phyloP scores from a whole-genome alignment of 2,329 filamentous ascomycete species.

The Cercospora nicotianae region DNA sequence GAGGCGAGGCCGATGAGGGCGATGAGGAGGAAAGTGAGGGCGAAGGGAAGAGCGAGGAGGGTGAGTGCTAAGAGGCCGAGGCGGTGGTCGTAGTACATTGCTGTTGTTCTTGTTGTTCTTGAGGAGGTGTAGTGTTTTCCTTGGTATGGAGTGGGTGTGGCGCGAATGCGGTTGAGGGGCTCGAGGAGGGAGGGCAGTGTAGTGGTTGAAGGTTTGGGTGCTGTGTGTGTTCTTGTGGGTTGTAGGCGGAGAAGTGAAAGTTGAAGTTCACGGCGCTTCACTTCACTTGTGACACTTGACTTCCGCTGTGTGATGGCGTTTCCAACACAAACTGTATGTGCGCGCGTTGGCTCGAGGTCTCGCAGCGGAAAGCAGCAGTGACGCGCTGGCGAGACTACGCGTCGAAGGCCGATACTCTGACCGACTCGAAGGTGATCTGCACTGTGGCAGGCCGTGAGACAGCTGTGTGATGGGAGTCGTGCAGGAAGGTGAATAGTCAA shows the following conservation, averaged over 20 bases:
- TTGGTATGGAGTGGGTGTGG: background rate
- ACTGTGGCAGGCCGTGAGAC: background rate
- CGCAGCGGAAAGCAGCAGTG: background rate
- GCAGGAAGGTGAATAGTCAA: background rate
- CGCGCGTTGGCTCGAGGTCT: background rate
- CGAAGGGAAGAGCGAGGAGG: background rate
- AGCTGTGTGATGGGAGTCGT: background rate
- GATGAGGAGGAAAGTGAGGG: conserved; percentile 6
- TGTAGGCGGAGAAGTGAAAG: background rate
- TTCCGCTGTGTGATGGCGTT: no score
- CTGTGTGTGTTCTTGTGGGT: no score
- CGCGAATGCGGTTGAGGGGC: background rate
- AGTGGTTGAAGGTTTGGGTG: background rate
- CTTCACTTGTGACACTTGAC: background rate
- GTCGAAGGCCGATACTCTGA: no score
- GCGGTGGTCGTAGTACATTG: background rate
- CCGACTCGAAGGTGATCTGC: background rate
- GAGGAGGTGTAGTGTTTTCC: background rate
- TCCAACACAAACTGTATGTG: background rate
- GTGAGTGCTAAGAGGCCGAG: background rate
- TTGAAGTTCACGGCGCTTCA: background rate
- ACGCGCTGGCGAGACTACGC: no score
- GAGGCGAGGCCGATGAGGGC: background rate
- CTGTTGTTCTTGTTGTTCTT: background rate
- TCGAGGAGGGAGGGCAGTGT: background rate